A percentile compares a stretch with the other conserved stretches of the same genome.
Evolutionary conservation across 805 yeast genomes (phyloP).

Genomic region (Candida argentea): DNA sequence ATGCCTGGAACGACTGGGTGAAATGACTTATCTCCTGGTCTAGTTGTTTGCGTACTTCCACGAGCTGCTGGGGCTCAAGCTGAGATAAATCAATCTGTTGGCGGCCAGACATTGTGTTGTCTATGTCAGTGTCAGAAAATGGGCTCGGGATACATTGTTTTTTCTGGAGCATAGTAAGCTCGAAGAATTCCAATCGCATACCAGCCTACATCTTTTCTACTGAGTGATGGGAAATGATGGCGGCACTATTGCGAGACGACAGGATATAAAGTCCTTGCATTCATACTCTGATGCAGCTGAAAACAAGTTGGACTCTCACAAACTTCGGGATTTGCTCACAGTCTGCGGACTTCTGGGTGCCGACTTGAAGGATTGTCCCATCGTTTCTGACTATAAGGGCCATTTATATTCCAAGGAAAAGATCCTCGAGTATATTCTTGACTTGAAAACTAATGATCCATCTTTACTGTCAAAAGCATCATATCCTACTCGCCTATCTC

Average conservation of each 20-base stretch:
- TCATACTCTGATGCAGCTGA: constrained; percentile 4
- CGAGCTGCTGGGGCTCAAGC: constrained; percentile 74
- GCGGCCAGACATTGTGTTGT: neutral
- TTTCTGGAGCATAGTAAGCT: too few species aligned
- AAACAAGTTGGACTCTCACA: neutral
- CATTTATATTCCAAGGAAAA: constrained; percentile 53
- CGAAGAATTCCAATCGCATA: too few species aligned
- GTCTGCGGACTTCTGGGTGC: constrained; percentile 24
- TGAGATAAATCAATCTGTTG: constrained; percentile 41
- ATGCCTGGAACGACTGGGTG: constrained; percentile 71
- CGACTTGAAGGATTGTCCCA: constrained; percentile 32
- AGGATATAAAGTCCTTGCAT: constrained; percentile 33
- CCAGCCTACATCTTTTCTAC: neutral
- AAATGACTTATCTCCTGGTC: constrained; percentile 84
- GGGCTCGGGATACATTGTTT: too few species aligned
- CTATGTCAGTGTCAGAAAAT: too few species aligned
- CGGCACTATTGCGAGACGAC: constrained; percentile 56
- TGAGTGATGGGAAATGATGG: constrained; percentile 45
- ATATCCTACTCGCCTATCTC: too few species aligned
- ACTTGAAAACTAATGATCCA: too few species aligned
- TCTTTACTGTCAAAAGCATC: too few species aligned
- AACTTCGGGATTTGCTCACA: neutral
- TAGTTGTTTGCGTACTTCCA: constrained; percentile 72
- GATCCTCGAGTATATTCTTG: constrained; percentile 46
- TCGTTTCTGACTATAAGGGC: constrained; percentile 66